Percentiles rank a stretch among this genome's conserved stretches.
These are phyloP conservation scores for Diaporthe citrichinensis DNA, from an alignment of 2,329 filamentous ascomycete genomes.

Conservation along the genomic window DNA sequence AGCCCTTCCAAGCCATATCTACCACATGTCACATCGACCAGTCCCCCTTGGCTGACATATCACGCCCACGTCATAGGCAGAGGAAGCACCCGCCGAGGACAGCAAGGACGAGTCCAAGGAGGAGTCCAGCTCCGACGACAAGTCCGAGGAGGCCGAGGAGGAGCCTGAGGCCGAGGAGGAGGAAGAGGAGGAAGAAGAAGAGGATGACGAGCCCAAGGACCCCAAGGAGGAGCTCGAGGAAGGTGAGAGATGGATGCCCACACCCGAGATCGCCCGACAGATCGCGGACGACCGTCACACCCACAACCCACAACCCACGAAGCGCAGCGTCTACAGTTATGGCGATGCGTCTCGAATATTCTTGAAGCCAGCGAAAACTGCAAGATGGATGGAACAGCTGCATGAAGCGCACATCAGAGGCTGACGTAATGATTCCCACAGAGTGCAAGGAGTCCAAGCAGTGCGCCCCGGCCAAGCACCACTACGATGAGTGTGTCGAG, in stretches of 20 bases:
- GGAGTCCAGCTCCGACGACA: constrained; percentile 59
- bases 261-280: constrained; percentile 19
- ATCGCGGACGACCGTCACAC: neutral
- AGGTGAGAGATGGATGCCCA: constrained; percentile 73
- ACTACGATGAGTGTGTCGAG: constrained; percentile 98
- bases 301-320: neutral
- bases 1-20: neutral
- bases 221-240: constrained; percentile 91
- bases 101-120: constrained; percentile 61
- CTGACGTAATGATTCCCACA: constrained; percentile 57
- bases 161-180: constrained; percentile 72
- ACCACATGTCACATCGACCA: neutral
- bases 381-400: neutral
- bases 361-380: neutral
- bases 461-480: constrained; percentile 93
- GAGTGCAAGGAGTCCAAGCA: constrained; percentile 90
- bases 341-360: neutral
- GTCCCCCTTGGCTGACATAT: neutral
- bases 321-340: neutral
- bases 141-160: constrained; percentile 52
- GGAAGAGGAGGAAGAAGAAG: constrained; percentile 84
- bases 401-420: constrained; percentile 6
- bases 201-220: constrained; percentile 86
- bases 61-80: constrained; percentile 49
- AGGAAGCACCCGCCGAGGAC: constrained; percentile 53